Conservation (phyloP, 495 filamentous ascomycete genomes). For the Letharia columbiana region DNA sequence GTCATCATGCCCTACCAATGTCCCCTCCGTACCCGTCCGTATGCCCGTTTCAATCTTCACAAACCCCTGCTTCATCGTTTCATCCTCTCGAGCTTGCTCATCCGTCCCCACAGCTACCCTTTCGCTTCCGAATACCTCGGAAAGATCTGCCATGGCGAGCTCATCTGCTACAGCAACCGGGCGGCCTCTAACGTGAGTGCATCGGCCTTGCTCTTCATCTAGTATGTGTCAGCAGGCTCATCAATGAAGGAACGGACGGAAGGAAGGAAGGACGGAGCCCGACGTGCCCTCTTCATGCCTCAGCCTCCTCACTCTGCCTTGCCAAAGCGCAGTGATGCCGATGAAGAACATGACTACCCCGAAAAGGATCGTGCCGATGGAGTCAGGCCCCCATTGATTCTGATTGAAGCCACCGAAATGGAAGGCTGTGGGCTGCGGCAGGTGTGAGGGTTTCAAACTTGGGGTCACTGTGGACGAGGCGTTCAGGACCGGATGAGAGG, state of each 20-base stretch:
- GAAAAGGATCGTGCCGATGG: conserved; percentile 17
- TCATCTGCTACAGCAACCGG: background rate
- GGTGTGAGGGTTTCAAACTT: background rate
- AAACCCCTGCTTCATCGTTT: background rate
- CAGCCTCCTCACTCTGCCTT: background rate
- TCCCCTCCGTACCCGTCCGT: conserved; percentile 11
- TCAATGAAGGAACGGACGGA: too few species aligned
- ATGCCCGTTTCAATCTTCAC: background rate
- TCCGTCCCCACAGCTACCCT: background rate
- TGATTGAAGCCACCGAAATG: background rate
- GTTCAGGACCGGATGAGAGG: background rate
- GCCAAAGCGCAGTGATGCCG: conserved; percentile 21
- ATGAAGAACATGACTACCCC: conserved; percentile 19
- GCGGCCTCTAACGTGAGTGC: background rate
- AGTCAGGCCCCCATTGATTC: conserved; percentile 13
- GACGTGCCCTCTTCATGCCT: background rate
- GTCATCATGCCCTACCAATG: conserved; percentile 6
- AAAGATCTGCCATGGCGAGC: background rate
- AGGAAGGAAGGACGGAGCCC: background rate
- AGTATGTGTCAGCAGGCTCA: background rate
- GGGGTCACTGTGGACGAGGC: background rate
- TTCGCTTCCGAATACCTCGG: background rate
- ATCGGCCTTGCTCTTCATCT: conserved; percentile 1
- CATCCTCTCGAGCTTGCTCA: background rate
- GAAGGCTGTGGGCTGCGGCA: background rate